Evolutionary conservation across 1,284 basidiomycete genomes (phyloP).

Genomic region (Termitomyces sp.): DNA sequence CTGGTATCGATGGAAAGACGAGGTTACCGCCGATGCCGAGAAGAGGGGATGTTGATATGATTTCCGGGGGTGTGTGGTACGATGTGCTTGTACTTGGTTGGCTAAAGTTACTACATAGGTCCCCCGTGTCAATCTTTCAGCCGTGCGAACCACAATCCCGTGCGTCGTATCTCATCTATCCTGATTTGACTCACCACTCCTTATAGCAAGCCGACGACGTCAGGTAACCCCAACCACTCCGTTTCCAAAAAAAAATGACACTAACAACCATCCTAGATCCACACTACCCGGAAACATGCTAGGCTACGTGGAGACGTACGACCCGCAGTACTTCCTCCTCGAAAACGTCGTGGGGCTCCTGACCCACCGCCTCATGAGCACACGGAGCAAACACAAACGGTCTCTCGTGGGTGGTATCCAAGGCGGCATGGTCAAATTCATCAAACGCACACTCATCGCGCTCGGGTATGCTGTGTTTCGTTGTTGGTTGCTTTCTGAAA

Average conservation of each 20-base stretch:
- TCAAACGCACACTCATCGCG: conserved; percentile 48
- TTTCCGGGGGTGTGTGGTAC: conserved; percentile 52
- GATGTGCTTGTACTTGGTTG: background rate
- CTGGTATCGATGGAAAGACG: conserved; percentile 29
- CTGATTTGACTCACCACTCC: background rate
- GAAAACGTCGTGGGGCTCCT: conserved; percentile 67
- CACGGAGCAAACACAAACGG: conserved; percentile 19
- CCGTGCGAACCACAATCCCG: conserved; percentile 52
- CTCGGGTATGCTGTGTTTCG: conserved; percentile 42
- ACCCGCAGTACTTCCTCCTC: conserved; percentile 57
- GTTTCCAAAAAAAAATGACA: background rate
- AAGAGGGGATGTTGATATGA: conserved; percentile 59
- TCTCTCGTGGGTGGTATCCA: conserved; percentile 36
- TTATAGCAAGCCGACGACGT: conserved; percentile 52
- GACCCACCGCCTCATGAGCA: conserved; percentile 33
- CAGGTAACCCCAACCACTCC: conserved; percentile 31
- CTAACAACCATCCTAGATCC: conserved; percentile 32
- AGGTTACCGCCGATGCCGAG: conserved; percentile 47
- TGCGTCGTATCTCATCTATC: conserved; percentile 21
- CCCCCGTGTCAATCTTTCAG: conserved; percentile 72
- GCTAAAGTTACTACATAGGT: conserved; percentile 31
- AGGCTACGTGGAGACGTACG: conserved; percentile 67
- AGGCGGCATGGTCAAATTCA: conserved; percentile 60
- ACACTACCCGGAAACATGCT: conserved; percentile 65
- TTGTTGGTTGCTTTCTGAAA: too few relatives aligned